phyloP scores from a whole-genome alignment of 345 rosid species.

The Gossypium rotundifolium region DNA sequence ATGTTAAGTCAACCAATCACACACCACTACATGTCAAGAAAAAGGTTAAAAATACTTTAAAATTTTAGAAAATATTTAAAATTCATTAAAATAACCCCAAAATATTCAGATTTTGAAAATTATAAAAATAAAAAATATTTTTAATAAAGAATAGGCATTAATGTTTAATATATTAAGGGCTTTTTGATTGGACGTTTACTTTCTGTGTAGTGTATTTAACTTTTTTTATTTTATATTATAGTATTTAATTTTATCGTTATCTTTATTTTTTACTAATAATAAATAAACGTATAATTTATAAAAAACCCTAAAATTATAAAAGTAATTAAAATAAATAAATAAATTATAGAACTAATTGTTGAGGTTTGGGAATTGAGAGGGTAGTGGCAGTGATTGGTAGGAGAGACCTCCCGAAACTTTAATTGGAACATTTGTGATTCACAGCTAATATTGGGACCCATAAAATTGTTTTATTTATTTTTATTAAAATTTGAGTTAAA shows the following conservation, averaged over 20 bases:
- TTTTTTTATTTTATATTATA: too few relatives aligned
- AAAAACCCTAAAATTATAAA: too few relatives aligned
- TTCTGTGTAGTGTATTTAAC: too few relatives aligned
- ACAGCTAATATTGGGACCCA: slow-evolving; percentile 39
- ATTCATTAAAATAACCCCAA: too few relatives aligned
- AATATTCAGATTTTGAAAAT: too few relatives aligned
- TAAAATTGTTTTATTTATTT: background rate
- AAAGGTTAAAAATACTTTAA: too few relatives aligned
- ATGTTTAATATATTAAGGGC: too few relatives aligned
- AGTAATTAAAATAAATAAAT: background rate
- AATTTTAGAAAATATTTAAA: too few relatives aligned
- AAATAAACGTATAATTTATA: fast-evolving
- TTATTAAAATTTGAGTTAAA: background rate
- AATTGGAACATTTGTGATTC: slow-evolving; percentile 21
- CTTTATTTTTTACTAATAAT: fast-evolving
- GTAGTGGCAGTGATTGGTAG: slow-evolving; percentile 8
- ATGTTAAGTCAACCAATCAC: too few relatives aligned
- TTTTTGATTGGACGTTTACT: fast-evolving
- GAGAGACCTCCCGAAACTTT: background rate
- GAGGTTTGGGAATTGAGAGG: background rate
- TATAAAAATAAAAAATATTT: too few relatives aligned
- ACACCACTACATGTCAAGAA: too few relatives aligned
- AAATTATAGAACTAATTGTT: background rate
- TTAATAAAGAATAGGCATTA: too few relatives aligned
- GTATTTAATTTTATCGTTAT: fast-evolving